Evolutionary conservation across 1,284 basidiomycete genomes (phyloP).

Genomic region (Cryptococcus floricola): DNA sequence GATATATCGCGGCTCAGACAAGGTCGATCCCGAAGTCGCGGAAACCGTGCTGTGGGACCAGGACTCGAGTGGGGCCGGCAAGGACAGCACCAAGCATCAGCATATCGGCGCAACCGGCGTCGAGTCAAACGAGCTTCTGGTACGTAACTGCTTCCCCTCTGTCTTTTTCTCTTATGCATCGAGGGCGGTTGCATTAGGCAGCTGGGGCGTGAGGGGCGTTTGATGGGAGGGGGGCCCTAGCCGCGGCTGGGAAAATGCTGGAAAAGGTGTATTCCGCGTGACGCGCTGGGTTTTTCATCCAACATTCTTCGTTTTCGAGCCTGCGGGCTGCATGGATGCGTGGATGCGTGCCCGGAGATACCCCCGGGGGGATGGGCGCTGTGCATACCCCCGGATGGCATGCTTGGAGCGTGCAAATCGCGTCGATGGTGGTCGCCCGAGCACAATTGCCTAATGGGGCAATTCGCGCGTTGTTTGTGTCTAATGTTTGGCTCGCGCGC

Average conservation of each 20-base stretch:
- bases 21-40: constrained; percentile 72
- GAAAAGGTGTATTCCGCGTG: constrained; percentile 3
- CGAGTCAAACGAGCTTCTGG: constrained; percentile 45
- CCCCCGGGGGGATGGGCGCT: neutral
- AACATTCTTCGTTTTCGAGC: neutral
- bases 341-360: neutral
- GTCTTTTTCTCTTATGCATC: constrained; percentile 34
- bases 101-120: constrained; percentile 46
- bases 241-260: neutral
- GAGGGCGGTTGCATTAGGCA: constrained; percentile 10
- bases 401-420: constrained; percentile 1
- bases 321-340: neutral
- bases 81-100: constrained; percentile 35
- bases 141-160: constrained; percentile 36
- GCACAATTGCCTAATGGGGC: constrained; percentile 20
- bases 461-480: constrained; percentile 15
- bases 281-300: neutral
- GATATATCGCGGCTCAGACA: constrained; percentile 76
- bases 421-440: neutral
- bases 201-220: constrained; percentile 17
- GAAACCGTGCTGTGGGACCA: constrained; percentile 60
- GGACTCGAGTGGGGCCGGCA: constrained; percentile 12
- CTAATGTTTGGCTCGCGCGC: neutral
- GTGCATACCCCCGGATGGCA: constrained; percentile 1
- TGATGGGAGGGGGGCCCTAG: constrained; percentile 14